These are phyloP conservation scores for Pilaira anomala DNA, from an alignment of 192 early-diverging fungal species.

Conservation along the genomic window DNA sequence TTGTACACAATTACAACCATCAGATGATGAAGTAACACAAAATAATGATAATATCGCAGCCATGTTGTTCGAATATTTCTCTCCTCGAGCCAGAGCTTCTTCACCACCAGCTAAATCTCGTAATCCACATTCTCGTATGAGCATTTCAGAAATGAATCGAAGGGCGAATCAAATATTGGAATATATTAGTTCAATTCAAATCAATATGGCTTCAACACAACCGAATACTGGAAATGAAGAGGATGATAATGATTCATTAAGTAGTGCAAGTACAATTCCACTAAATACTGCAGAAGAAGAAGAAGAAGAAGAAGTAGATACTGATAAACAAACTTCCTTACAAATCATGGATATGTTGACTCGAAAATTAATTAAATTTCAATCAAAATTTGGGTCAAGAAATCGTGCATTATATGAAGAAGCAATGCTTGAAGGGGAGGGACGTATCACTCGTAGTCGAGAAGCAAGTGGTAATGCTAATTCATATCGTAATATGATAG, in stretches of 20 bases:
- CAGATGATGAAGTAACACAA: not conserved
- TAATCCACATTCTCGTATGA: slow-evolving; percentile 49
- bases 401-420: not conserved
- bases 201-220: slow-evolving; percentile 37
- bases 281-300: slow-evolving; percentile 15
- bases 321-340: slow-evolving; percentile 27
- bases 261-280: slow-evolving; percentile 34
- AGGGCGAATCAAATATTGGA: slow-evolving; percentile 64
- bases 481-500: slow-evolving; percentile 7
- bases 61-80: not conserved
- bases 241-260: slow-evolving; percentile 10
- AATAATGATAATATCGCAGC: not conserved
- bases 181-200: slow-evolving; percentile 49
- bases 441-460: slow-evolving; percentile 15
- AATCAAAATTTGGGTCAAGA: slow-evolving; percentile 38
- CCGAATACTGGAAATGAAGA: too few relatives aligned
- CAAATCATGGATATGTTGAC: slow-evolving; percentile 55
- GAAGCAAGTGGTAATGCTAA: slow-evolving; percentile 6
- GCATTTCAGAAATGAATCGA: slow-evolving; percentile 62
- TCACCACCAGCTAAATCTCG: slow-evolving; percentile 47
- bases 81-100: not conserved
- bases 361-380: slow-evolving; percentile 51
- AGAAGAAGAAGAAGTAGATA: not conserved
- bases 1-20: not conserved
- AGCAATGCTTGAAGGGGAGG: not conserved